A percentile compares a stretch with the other conserved stretches of the same genome.
Evolutionary conservation across 2,329 filamentous ascomycete species (phyloP).

Genomic region (Aspergillus terreus): DNA sequence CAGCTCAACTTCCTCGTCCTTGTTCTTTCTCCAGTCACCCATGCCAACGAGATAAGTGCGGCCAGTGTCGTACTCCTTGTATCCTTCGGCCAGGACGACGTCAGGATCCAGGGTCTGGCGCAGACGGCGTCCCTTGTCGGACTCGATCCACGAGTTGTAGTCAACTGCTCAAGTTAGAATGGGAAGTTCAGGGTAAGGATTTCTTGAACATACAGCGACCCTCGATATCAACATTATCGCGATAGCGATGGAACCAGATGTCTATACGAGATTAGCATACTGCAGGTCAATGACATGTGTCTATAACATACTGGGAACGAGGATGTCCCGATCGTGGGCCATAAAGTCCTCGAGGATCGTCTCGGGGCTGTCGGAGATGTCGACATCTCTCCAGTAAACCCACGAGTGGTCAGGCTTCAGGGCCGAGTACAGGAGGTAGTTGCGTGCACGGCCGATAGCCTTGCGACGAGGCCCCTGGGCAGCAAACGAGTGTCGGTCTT

Average conservation of each 20-base stretch:
- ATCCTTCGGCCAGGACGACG: constrained; percentile 85
- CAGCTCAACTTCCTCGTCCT: constrained; percentile 85
- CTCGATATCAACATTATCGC: constrained; percentile 79
- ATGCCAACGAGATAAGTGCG: constrained; percentile 85
- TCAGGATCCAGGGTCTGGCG: constrained; percentile 72
- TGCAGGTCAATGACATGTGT: background rate
- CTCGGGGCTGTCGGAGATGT: constrained; percentile 85
- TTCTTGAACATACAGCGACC: constrained; percentile 70
- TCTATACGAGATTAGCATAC: constrained; percentile 52
- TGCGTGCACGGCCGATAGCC: constrained; percentile 83
- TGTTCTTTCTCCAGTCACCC: constrained; percentile 89
- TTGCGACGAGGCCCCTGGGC: constrained; percentile 88
- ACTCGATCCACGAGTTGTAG: constrained; percentile 99
- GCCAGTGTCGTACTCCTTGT: constrained; percentile 88
- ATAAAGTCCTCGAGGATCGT: constrained; percentile 93
- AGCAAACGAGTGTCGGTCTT: constrained; percentile 78
- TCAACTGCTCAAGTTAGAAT: constrained; percentile 61
- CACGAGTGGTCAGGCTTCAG: constrained; percentile 93
- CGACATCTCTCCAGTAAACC: constrained; percentile 98
- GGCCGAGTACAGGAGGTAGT: constrained; percentile 80
- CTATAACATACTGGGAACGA: constrained; percentile 79
- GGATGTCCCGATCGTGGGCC: constrained; percentile 84
- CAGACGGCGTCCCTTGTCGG: constrained; percentile 75
- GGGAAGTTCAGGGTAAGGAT: background rate
- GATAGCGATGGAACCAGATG: constrained; percentile 58